A percentile compares a stretch with the other conserved stretches of the same genome.
These are phyloP conservation scores for Pterothamnion heteromorphum DNA, from an alignment of 31 red algal species.

Conservation along the genomic window DNA sequence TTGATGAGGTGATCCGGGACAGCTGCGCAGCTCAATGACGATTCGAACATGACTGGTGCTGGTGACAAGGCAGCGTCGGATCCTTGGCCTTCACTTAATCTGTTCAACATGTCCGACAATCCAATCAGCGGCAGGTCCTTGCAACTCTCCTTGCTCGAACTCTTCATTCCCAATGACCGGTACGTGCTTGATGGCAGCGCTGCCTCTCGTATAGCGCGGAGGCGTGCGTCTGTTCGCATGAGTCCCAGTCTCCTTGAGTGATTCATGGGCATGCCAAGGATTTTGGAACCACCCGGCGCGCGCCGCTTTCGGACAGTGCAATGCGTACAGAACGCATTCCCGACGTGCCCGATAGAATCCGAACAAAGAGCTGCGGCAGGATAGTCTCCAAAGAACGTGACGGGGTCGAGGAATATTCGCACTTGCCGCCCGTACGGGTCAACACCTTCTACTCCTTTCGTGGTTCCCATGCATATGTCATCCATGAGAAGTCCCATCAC, in stretches of 20 bases:
- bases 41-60: background rate
- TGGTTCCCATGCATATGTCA: background rate
- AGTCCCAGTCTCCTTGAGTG: background rate
- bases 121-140: background rate
- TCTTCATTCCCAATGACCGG: background rate
- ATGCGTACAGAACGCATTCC: no score
- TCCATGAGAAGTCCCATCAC: background rate
- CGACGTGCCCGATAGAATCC: background rate
- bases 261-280: background rate
- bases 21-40: no score
- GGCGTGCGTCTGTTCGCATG: background rate
- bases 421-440: background rate
- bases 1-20: background rate
- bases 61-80: background rate
- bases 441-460: background rate
- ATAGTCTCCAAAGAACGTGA: background rate
- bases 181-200: background rate
- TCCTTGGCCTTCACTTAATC: no score
- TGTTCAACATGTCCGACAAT: background rate
- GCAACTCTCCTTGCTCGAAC: background rate
- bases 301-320: background rate
- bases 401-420: background rate
- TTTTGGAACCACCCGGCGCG: background rate
- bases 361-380: background rate
- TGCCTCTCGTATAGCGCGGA: background rate